Evolutionary conservation across 306 rosid species (phyloP).

Genomic region (Leucaena leucocephala): DNA sequence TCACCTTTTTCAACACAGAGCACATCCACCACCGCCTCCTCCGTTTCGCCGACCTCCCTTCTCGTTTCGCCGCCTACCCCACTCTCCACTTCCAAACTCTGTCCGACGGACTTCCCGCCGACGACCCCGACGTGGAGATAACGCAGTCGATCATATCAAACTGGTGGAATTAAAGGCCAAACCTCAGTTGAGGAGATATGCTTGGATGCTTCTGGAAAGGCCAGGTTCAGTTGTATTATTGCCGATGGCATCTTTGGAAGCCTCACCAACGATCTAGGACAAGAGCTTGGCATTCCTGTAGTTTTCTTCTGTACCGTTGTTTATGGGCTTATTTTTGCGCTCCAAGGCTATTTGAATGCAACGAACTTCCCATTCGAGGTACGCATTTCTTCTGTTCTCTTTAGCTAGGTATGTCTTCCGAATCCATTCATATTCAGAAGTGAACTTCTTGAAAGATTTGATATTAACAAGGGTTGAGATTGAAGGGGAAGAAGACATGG

Average conservation of each 20-base stretch:
- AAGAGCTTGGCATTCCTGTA: constrained; percentile 33
- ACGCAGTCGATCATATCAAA: neutral
- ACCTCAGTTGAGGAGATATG: constrained; percentile 33
- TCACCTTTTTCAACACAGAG: constrained; percentile 45
- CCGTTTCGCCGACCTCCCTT: neutral
- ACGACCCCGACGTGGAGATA: neutral
- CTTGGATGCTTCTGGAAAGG: neutral
- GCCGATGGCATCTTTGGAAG: constrained; percentile 37
- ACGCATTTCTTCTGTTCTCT: neutral
- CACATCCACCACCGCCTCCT: constrained; percentile 32
- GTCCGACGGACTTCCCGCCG: constrained; percentile 40
- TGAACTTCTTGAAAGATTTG: neutral
- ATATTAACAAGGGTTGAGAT: neutral
- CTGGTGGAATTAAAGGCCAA: neutral
- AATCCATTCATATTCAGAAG: neutral
- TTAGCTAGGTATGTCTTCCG: too few species aligned
- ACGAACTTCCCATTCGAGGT: constrained; percentile 47
- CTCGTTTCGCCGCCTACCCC: constrained; percentile 31
- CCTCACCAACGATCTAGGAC: constrained; percentile 27
- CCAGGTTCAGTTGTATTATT: constrained; percentile 32
- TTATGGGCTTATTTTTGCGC: constrained; percentile 40
- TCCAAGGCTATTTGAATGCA: constrained; percentile 29
- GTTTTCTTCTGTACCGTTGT: constrained; percentile 36
- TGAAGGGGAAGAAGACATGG: constrained; percentile 48
- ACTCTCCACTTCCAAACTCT: constrained; percentile 38